A percentile compares a stretch with the other conserved stretches of the same genome.
Evolutionary conservation across 805 yeast genomes (phyloP).

Genomic region (Yamadazyma insecticola): DNA sequence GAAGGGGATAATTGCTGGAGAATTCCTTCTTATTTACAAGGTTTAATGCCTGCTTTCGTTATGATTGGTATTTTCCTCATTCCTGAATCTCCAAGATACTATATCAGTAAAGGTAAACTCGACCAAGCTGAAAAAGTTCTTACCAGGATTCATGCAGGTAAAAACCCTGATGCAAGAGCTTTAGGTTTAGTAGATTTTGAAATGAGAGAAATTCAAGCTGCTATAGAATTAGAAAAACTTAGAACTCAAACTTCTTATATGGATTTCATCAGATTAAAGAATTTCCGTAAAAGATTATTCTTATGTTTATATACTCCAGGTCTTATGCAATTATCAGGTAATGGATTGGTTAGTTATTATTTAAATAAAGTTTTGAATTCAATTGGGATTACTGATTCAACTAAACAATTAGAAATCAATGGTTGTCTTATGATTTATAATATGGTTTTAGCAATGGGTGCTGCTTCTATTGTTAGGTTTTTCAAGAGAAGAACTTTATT

Average conservation of each 20-base stretch:
- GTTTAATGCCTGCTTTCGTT: conserved; percentile 41
- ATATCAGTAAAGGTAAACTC: conserved; percentile 33
- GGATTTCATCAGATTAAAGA: conserved; percentile 6
- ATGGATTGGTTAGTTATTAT: conserved; percentile 47
- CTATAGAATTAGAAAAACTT: conserved; percentile 9
- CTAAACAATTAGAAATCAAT: conserved; percentile 43
- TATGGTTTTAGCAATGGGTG: conserved; percentile 22
- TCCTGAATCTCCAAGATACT: conserved; percentile 48
- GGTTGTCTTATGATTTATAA: conserved; percentile 46
- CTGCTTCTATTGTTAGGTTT: conserved; percentile 10
- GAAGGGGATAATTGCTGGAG: conserved; percentile 43
- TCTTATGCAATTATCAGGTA: conserved; percentile 35
- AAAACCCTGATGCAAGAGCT: conserved; percentile 29
- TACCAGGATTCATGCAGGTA: conserved; percentile 34
- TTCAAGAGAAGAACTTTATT: conserved; percentile 24
- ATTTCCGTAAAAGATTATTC: conserved; percentile 9
- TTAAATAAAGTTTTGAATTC: conserved; percentile 43
- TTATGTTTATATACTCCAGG: conserved; percentile 5
- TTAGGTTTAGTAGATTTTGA: conserved; percentile 9
- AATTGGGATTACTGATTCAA: conserved; percentile 45
- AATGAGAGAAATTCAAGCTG: conserved; percentile 9
- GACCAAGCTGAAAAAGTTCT: conserved; percentile 38
- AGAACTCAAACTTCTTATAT: conserved; percentile 6
- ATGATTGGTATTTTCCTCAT: conserved; percentile 26
- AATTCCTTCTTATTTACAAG: conserved; percentile 50